Conservation (phyloP, 176 grass and related monocot species). For the Tillandsia fasciculata region DNA sequence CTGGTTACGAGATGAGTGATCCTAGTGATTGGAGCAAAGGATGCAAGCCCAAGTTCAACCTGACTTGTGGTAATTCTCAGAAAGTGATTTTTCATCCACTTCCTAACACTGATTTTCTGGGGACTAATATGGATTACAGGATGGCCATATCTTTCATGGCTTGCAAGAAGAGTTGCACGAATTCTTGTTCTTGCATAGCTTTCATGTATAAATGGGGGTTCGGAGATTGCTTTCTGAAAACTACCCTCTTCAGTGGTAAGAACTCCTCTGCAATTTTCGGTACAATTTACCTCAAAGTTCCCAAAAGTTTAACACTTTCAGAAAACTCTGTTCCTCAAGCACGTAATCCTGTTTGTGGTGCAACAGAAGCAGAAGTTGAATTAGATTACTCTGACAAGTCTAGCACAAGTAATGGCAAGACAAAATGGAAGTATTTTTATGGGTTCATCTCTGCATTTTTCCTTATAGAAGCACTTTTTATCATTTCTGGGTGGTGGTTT, state of each 20-base stretch:
- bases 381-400: slow-evolving; percentile 27
- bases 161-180: slow-evolving; percentile 35
- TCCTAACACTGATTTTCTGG: slow-evolving; percentile 37
- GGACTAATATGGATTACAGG: slow-evolving; percentile 36
- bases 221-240: slow-evolving; percentile 22
- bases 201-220: slow-evolving; percentile 24
- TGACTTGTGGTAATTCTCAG: slow-evolving; percentile 27
- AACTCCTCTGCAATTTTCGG: slow-evolving; percentile 10
- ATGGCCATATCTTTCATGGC: slow-evolving; percentile 18
- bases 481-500: slow-evolving; percentile 48
- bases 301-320: neutral
- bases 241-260: slow-evolving; percentile 30
- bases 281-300: slow-evolving; percentile 22
- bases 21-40: slow-evolving; percentile 38
- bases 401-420: slow-evolving; percentile 15
- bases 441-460: slow-evolving; percentile 35
- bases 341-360: slow-evolving; percentile 16
- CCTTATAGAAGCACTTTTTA: slow-evolving; percentile 38
- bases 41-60: slow-evolving; percentile 33
- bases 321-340: neutral
- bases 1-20: slow-evolving; percentile 46
- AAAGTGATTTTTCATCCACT: slow-evolving; percentile 42
- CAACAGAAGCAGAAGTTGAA: slow-evolving; percentile 39
- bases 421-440: slow-evolving; percentile 43
- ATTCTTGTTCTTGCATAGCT: slow-evolving; percentile 30